phyloP scores from a whole-genome alignment of 2,329 filamentous ascomycete genomes.

The Colletotrichum godetiae region DNA sequence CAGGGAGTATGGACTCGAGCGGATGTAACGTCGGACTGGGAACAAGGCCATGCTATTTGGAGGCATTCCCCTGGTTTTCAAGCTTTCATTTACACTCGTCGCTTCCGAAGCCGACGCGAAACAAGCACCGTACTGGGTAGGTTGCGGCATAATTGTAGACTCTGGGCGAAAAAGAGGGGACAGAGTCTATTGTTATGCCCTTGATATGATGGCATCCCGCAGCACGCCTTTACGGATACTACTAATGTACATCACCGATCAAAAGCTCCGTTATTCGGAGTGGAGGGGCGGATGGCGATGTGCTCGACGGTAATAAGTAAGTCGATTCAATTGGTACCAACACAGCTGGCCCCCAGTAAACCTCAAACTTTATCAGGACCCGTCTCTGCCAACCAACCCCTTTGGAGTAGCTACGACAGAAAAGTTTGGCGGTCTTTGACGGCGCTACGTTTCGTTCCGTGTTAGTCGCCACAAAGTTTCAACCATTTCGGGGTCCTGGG shows the following conservation, averaged over 20 bases:
- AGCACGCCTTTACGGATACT: constrained; percentile 13
- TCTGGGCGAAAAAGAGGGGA: not conserved
- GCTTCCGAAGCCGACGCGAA: constrained; percentile 13
- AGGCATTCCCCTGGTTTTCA: not conserved
- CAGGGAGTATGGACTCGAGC: constrained; percentile 13
- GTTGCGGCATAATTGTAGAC: not conserved
- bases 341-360: not conserved
- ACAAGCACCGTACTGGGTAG: not conserved
- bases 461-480: not conserved
- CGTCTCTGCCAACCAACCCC: not conserved
- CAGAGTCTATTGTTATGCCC: constrained; percentile 3
- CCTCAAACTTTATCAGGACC: not conserved
- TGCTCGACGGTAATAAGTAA: not conserved
- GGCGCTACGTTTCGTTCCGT: not conserved
- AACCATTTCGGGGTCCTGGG: not conserved
- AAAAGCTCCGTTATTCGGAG: constrained; percentile 5
- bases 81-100: constrained; percentile 8
- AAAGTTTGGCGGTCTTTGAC: not conserved
- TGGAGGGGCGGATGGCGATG: not conserved
- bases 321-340: not conserved
- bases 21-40: constrained; percentile 25
- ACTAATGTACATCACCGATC: not conserved
- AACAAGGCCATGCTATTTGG: constrained; percentile 7
- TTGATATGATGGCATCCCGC: constrained; percentile 9
- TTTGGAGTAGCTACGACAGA: not conserved